Base-by-base conservation (phyloP, 306 rosid species). In the Hylodesmum podocarpum region DNA sequence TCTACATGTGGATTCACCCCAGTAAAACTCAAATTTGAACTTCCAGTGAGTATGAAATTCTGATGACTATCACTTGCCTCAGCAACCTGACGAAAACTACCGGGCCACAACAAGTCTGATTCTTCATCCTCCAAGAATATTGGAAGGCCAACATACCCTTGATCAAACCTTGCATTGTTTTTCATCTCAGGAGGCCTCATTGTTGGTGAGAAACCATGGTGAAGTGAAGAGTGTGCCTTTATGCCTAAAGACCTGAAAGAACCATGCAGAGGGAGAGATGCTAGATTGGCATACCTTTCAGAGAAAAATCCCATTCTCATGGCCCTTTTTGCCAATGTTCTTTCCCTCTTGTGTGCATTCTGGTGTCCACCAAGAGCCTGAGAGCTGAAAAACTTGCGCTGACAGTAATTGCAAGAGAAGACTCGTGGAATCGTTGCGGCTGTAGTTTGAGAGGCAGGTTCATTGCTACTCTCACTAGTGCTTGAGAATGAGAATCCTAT, bases 291-390 rank as follows among this genome's bases (percentile, higher is more conserved):
- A 76, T 88, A 88, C 70, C 86, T 88, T 40, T 93, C 96, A 9
- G 96, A 84, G 76, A 85, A 87, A 15, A 91, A 71, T 1, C 96
- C 96, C 91, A 91, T 93, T 63, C 98, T 78, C 90, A 88, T 80
- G 3, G 97, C 98, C 40, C 96, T 85, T 62, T 93, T 93, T 2
- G 98, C 98, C 5, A 93, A 53, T 46, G 91, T 89, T 61, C 98
- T 84, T 63, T 93, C 98, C 28, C 92, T 86, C 81, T 93, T 93
- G 73, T 93, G 98, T 8, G 97, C 98, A 50, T 93, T 93, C 72
- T 93, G 98, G 83, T 93, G 98, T 13, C 98, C 98, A 0, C 98
- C 98, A 24, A 93, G 98, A 33, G 98, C 98, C 79, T 93, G 98
- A 0, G 98, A 93, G 82, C 98, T 91, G 73, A 87, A 87, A 81